phyloP scores from a whole-genome alignment of 495 filamentous ascomycete species.

The Aspergillus egyptiacus region DNA sequence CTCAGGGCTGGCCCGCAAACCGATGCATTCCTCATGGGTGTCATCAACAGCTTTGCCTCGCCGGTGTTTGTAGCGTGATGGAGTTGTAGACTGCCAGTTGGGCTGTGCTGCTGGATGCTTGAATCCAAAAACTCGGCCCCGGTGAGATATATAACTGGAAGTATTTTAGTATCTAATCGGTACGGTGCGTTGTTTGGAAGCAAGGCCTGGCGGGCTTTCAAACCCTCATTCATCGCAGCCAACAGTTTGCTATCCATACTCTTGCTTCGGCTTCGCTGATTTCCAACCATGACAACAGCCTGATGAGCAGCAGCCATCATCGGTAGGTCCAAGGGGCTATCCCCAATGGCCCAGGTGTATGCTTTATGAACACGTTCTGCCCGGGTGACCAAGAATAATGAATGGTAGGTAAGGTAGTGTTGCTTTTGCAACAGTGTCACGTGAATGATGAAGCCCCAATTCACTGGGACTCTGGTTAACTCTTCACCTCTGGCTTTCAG shows the following conservation, averaged over 20 bases:
- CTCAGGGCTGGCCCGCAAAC: slow-evolving; percentile 43
- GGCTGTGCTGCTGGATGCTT: slow-evolving; percentile 12
- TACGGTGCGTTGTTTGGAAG: slow-evolving; percentile 35
- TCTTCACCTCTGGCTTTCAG: too few relatives aligned
- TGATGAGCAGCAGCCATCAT: slow-evolving; percentile 53
- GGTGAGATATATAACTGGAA: slow-evolving; percentile 41
- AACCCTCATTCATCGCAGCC: slow-evolving; percentile 37
- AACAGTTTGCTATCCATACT: slow-evolving; percentile 49
- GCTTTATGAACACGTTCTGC: slow-evolving; percentile 30
- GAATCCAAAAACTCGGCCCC: slow-evolving; percentile 31
- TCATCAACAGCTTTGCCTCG: slow-evolving; percentile 51
- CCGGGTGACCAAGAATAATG: slow-evolving; percentile 43
- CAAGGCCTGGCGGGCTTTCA: slow-evolving; percentile 44
- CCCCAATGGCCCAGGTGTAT: slow-evolving; percentile 57
- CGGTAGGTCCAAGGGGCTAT: slow-evolving; percentile 53
- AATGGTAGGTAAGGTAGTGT: too few relatives aligned
- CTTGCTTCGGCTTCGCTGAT: slow-evolving; percentile 45
- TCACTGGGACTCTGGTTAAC: too few relatives aligned
- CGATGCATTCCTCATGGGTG: slow-evolving; percentile 48
- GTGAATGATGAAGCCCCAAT: too few relatives aligned
- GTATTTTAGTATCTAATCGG: slow-evolving; percentile 40
- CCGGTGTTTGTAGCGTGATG: slow-evolving; percentile 40
- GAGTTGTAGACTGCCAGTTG: slow-evolving; percentile 19
- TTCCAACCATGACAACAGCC: slow-evolving; percentile 54
- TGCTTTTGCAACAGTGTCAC: too few relatives aligned